Conservation (phyloP, 2,329 filamentous ascomycete species). For the Huntiella decipiens region DNA sequence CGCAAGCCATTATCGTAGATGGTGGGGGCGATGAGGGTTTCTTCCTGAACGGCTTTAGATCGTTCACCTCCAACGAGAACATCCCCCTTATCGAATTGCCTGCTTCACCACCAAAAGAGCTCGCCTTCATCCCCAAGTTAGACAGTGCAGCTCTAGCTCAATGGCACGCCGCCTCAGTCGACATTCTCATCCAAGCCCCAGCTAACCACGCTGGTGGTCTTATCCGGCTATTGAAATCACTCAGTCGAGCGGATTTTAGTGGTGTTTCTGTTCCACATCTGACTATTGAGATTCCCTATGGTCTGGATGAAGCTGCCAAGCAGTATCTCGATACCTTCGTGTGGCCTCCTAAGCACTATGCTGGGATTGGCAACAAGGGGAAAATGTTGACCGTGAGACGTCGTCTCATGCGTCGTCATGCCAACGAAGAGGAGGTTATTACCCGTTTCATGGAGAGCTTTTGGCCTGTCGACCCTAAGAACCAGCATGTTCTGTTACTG, state of each 20-base stretch:
- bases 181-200: constrained; percentile 67
- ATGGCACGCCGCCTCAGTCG: constrained; percentile 62
- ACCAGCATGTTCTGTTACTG: constrained; percentile 66
- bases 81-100: constrained; percentile 62
- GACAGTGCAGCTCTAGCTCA: constrained; percentile 54
- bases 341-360: constrained; percentile 38
- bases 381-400: constrained; percentile 50
- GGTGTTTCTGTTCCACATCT: constrained; percentile 52
- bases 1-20: constrained; percentile 59
- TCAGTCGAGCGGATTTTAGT: constrained; percentile 57
- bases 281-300: constrained; percentile 63
- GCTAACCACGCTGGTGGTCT: constrained; percentile 53
- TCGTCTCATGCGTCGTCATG: constrained; percentile 41
- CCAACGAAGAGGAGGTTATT: constrained; percentile 52
- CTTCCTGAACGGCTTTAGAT: constrained; percentile 42
- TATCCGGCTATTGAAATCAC: constrained; percentile 56
- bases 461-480: constrained; percentile 47
- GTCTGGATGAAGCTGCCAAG: constrained; percentile 45
- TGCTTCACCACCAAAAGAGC: constrained; percentile 36
- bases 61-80: constrained; percentile 30
- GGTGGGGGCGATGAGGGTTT: constrained; percentile 48
- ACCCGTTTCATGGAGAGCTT: constrained; percentile 70
- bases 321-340: constrained; percentile 42
- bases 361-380: not conserved
- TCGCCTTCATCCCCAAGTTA: constrained; percentile 62